These are phyloP conservation scores for Zizania palustris DNA, from an alignment of 202 grass and related monocot genomes.

Conservation along the genomic window DNA sequence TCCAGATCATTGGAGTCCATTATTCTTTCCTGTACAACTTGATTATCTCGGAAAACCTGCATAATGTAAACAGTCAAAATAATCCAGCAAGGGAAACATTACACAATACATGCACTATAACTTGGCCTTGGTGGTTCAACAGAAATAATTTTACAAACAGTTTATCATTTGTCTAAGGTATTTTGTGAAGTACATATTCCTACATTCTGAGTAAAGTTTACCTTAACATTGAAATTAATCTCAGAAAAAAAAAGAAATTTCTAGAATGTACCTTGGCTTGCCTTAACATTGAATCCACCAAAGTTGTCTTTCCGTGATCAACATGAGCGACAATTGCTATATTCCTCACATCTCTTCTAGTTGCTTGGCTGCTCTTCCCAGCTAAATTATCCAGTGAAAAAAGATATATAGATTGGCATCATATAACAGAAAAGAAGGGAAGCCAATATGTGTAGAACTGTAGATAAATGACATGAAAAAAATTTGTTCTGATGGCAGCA, in stretches of 20 bases:
- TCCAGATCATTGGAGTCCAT: conserved; percentile 99
- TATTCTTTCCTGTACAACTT: conserved; percentile 94
- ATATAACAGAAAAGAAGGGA: conserved; percentile 3
- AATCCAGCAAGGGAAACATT: conserved; percentile 31
- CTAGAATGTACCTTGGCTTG: conserved; percentile 81
- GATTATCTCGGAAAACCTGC: conserved; percentile 97
- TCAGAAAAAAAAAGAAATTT: conserved; percentile 31
- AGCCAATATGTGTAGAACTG: neutral
- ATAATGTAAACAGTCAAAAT: conserved; percentile 47
- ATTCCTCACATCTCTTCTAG: conserved; percentile 95
- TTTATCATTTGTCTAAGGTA: conserved; percentile 20
- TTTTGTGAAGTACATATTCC: neutral
- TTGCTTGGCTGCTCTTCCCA: conserved; percentile 56
- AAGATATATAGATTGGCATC: conserved; percentile 29
- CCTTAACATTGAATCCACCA: conserved; percentile 95
- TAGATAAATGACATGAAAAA: conserved; percentile 14
- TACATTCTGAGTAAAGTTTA: neutral
- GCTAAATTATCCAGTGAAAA: conserved; percentile 42
- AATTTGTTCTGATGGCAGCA: neutral
- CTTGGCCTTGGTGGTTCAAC: conserved; percentile 28
- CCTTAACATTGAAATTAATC: conserved; percentile 1
- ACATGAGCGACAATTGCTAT: conserved; percentile 98
- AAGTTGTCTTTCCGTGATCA: conserved; percentile 96
- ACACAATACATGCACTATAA: conserved; percentile 23
- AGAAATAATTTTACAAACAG: conserved; percentile 27